Conservation (phyloP, 345 rosid species). For the Hypericum androsaemum region DNA sequence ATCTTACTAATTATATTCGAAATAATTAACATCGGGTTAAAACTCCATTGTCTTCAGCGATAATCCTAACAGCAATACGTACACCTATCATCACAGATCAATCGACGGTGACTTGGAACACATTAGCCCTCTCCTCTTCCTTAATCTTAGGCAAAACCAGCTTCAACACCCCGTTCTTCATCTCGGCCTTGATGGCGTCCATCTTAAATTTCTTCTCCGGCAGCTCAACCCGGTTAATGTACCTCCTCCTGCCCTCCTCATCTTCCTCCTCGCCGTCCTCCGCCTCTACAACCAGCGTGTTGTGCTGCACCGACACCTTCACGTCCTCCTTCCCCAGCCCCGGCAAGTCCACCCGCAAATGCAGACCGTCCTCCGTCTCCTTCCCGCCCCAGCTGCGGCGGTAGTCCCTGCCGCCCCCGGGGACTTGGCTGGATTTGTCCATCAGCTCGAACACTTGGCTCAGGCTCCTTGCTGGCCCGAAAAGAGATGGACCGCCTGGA, state of each 20-base stretch:
- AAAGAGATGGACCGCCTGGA: conserved; percentile 31
- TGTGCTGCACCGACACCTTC: conserved; percentile 41
- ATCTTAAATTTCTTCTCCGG: conserved; percentile 28
- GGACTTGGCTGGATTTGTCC: conserved; percentile 36
- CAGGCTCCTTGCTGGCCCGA: conserved; percentile 51
- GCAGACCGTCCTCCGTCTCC: conserved; percentile 35
- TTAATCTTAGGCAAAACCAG: conserved; percentile 69
- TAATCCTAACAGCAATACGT: no score
- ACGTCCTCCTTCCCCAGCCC: conserved; percentile 50
- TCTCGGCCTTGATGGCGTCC: conserved; percentile 67
- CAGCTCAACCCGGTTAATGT: conserved; percentile 39
- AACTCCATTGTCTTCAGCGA: no score
- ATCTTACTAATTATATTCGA: no score
- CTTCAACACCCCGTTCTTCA: conserved; percentile 80
- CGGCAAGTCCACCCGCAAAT: conserved; percentile 40
- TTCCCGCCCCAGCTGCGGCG: conserved; percentile 41
- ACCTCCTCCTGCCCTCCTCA: conserved; percentile 34
- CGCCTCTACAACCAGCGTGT: conserved; percentile 10
- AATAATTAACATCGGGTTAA: no score
- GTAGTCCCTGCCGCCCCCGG: conserved; percentile 28
- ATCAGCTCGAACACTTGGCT: conserved; percentile 54
- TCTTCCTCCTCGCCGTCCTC: conserved; percentile 26
- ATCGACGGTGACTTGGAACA: conserved; percentile 35
- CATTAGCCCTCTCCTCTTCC: conserved; percentile 45
- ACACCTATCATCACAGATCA: no score